Percentiles rank a stretch among this genome's conserved stretches.
Evolutionary conservation across 2,329 filamentous ascomycete species (phyloP).

Genomic region (Zymoseptoria ardabiliae): DNA sequence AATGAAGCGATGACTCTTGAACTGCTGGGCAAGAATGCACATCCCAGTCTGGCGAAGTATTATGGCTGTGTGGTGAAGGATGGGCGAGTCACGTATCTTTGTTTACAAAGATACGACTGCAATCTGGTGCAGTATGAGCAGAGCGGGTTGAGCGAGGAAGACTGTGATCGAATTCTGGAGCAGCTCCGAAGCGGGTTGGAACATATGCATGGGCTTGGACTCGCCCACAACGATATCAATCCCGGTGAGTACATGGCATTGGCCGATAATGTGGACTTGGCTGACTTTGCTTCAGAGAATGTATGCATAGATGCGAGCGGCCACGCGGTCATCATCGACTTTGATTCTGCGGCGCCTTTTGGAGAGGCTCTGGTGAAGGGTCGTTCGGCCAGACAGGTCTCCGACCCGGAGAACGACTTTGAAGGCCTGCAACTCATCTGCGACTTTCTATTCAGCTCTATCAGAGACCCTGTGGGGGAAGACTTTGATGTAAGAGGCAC

Average conservation of each 20-base stretch:
- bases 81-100: conserved; percentile 24
- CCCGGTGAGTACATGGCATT: conserved; percentile 9
- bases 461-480: neutral
- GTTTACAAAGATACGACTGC: conserved; percentile 22
- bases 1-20: conserved; percentile 24
- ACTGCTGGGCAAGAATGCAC: conserved; percentile 19
- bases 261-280: neutral
- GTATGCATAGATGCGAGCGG: conserved; percentile 29
- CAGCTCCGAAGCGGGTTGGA: conserved; percentile 25
- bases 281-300: conserved; percentile 17
- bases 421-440: conserved; percentile 6
- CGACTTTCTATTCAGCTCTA: neutral
- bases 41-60: conserved; percentile 26
- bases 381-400: conserved; percentile 9
- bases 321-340: conserved; percentile 32
- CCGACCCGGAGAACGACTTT: conserved; percentile 17
- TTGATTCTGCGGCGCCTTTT: conserved; percentile 29
- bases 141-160: conserved; percentile 12
- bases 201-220: conserved; percentile 31
- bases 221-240: conserved; percentile 19
- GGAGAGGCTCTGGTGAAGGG: conserved; percentile 25
- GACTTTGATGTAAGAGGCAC: neutral
- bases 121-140: conserved; percentile 20
- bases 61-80: conserved; percentile 25
- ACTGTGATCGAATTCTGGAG: conserved; percentile 16